Evolutionary conservation across 495 filamentous ascomycete species (phyloP), one percentile per base, ranked within the genome.

Genomic region (Annulohypoxylon bovei): DNA sequence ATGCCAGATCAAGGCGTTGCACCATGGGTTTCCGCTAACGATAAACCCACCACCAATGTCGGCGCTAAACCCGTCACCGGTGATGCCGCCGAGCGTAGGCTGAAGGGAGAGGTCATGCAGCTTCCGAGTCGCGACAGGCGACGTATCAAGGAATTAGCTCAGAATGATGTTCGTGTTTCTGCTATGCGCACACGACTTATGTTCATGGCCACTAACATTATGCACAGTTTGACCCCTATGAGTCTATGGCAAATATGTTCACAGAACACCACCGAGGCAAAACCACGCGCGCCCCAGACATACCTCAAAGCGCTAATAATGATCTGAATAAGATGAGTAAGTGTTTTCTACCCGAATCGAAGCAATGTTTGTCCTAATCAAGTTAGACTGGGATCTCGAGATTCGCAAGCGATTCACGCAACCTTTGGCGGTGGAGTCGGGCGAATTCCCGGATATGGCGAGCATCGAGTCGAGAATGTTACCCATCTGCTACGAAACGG

Each of bases 51-150:
- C 12, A 78, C 86, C n/a, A 88, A 88, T 23, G 81, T 89, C 61
- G 88, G 90, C 49, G 89, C 88, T 54, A 95, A 95, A 78, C 92
- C 91, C 27, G 88, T 92, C 33, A 89, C 89, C 7, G 93, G 93
- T 42, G 95, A 98, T 86, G 89, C 92, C n/a, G 89, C 91, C 35
- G 95, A 98, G 79, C 90, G 95, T 75, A 85, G 92, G 73, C 77
- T 98, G 68, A 98, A 97, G 85, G 90, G 87, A 56, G 94, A 98
- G 80, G 90, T 97, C 49, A 99, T 98, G 95, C 90, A 92, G 75
- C 85, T 99, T 33, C 92, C 91, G 46, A 88, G 90, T 14, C 83
- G 95, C 72, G 95, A 98, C 76, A 85, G 95, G 71, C 87, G 92
- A 76, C 88, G 95, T 65, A 86, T 98, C 62, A 98, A 98, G 79